Conservation (phyloP, 495 filamentous ascomycete species). For the Penicillium steckii region DNA sequence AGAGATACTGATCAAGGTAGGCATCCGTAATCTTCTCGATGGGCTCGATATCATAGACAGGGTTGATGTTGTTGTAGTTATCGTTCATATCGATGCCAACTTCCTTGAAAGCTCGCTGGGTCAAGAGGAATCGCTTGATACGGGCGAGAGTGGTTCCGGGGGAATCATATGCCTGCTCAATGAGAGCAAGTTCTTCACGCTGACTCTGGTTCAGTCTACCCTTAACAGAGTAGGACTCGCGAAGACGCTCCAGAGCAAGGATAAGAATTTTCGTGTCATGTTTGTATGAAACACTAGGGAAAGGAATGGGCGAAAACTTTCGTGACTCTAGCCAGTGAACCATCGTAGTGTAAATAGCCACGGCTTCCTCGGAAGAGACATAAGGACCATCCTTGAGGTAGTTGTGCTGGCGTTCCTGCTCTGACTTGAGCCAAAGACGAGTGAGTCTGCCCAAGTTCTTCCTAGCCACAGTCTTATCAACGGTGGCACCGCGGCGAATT, state of each 20-base stretch:
- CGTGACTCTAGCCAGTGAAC: constrained; percentile 99
- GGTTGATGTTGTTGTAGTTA: constrained; percentile 98
- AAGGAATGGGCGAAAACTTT: constrained; percentile 98
- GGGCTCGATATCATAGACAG: constrained; percentile 98
- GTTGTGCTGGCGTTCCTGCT: constrained; percentile 98
- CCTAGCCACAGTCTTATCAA: constrained; percentile 99
- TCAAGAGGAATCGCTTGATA: constrained; percentile 97
- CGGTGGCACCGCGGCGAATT: constrained; percentile 92
- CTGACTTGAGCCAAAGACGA: constrained; percentile 94
- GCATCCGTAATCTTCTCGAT: constrained; percentile 99
- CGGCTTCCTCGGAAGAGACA: constrained; percentile 96
- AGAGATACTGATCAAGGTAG: constrained; percentile 97
- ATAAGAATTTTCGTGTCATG: constrained; percentile 99
- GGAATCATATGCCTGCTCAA: constrained; percentile 98
- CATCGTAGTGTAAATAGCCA: constrained; percentile 97
- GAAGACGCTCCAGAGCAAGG: constrained; percentile 86
- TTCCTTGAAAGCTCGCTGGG: constrained; percentile 97
- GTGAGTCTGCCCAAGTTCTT: constrained; percentile 97
- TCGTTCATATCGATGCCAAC: constrained; percentile 99
- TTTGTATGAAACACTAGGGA: constrained; percentile 99
- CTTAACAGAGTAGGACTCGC: constrained; percentile 98
- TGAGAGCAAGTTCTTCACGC: constrained; percentile 93
- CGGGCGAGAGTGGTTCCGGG: constrained; percentile 93
- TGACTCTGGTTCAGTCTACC: constrained; percentile 96
- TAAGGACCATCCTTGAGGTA: constrained; percentile 99